Evolutionary conservation across 306 rosid genomes (phyloP).

Genomic region (Pachyrhizus erosus): DNA sequence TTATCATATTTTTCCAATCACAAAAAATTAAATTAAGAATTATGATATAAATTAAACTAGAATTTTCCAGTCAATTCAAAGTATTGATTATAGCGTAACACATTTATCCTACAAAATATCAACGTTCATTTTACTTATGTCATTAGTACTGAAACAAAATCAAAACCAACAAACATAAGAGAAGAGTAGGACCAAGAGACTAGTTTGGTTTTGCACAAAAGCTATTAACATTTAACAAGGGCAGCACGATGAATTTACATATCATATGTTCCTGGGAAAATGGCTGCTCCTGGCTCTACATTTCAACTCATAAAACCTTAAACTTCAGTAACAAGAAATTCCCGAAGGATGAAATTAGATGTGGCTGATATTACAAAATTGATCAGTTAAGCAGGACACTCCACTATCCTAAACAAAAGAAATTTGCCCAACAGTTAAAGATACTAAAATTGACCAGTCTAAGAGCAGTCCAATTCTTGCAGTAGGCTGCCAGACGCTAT

Average conservation of each 20-base stretch:
- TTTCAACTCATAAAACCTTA: slow-evolving; percentile 45
- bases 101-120: background rate
- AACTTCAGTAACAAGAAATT: slow-evolving; percentile 43
- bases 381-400: slow-evolving; percentile 58
- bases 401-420: slow-evolving; percentile 55
- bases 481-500: slow-evolving; percentile 43
- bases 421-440: slow-evolving; percentile 53
- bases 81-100: background rate
- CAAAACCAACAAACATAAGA: background rate
- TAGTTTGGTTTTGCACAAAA: slow-evolving; percentile 50
- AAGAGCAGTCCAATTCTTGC: slow-evolving; percentile 51
- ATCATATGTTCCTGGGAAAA: slow-evolving; percentile 42
- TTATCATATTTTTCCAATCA: background rate
- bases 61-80: background rate
- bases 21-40: background rate
- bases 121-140: background rate
- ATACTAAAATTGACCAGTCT: slow-evolving; percentile 51
- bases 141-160: background rate
- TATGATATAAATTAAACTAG: background rate
- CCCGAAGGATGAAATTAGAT: slow-evolving; percentile 52
- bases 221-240: slow-evolving; percentile 49
- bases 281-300: slow-evolving; percentile 53
- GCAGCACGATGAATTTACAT: slow-evolving; percentile 51
- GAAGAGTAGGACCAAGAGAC: slow-evolving; percentile 15
- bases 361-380: slow-evolving; percentile 76